Evolutionary conservation across 345 rosid genomes (phyloP).

Genomic region (Eucalyptus cloeziana): DNA sequence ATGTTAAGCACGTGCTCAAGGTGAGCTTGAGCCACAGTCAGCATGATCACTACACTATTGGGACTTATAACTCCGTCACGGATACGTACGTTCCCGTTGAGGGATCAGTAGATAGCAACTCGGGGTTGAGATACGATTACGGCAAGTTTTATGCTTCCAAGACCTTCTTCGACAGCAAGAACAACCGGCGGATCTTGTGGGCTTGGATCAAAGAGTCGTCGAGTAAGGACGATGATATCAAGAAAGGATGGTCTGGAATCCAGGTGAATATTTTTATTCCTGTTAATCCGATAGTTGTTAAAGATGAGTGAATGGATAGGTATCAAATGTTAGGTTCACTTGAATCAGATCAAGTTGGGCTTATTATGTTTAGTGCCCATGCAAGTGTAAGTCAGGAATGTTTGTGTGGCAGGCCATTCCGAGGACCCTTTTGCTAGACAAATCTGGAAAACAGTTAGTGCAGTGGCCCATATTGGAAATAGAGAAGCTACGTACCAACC

Average conservation of each 20-base stretch:
- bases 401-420: constrained; percentile 46
- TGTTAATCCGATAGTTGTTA: not conserved
- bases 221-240: not conserved
- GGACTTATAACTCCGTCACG: constrained; percentile 8
- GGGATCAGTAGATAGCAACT: constrained; percentile 2
- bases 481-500: constrained; percentile 25
- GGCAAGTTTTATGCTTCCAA: constrained; percentile 63
- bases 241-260: constrained; percentile 53
- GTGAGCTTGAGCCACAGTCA: constrained; percentile 19
- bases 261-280: constrained; percentile 19
- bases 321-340: not conserved
- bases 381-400: not conserved
- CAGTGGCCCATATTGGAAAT: constrained; percentile 74
- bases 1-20: constrained; percentile 29
- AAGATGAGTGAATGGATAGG: not conserved
- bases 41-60: constrained; percentile 29
- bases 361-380: not conserved
- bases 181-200: constrained; percentile 30
- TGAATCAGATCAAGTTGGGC: not conserved
- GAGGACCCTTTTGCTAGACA: constrained; percentile 35
- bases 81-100: constrained; percentile 19
- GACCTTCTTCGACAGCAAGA: constrained; percentile 34
- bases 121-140: constrained; percentile 36
- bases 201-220: constrained; percentile 51
- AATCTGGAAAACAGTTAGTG: constrained; percentile 43